Evolutionary conservation across 2,329 filamentous ascomycete genomes (phyloP), one percentile per base, ranked within the genome.

Genomic region (Moelleriella libera): DNA sequence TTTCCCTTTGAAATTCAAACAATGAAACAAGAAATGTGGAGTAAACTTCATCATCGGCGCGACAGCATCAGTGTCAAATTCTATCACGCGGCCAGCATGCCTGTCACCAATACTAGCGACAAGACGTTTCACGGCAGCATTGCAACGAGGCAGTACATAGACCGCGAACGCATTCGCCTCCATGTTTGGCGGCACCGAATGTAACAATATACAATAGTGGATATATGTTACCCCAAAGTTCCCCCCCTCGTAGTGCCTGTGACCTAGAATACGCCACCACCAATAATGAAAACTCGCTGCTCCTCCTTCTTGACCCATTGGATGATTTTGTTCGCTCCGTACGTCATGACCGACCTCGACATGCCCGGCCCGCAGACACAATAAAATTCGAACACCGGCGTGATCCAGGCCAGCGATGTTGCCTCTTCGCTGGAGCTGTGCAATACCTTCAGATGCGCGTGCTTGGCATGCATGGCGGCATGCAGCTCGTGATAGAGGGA

Each of bases 271-370:
- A 97, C 90, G 42, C 89, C 92, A n/a, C 92, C 94, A 1, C 92
- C 92, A 60, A 98, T 92, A 50, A 98, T 95, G 60, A 98, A 98
- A 5, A 97, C 70, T 49, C 92, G 74, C 65, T 97, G 89, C 64
- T 97, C 90, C 65, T 98, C 92, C 54, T 82, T 75, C 60, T 86
- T 83, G 2, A 90, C 83, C 89, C 90, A 98, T 59, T 92, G 85
- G 5, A 94, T 82, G 45, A 98, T 80, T 65, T 84, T 83, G 60
- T 92, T 94, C 34, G 89, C 90, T 9, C 84, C 87, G 61, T 90
- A 84, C 8, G 87, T 86, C 57, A 98, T 72, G 9, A 80, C 78
- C 28, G 71, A 67, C 41, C 78, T 69, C 30, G 76, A 76, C 37
- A 76, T 67, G 53, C 82, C 82, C 2, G 86, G 85, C 0, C 86